Evolutionary conservation across 345 rosid genomes (phyloP).

Genomic region (Eucalyptus urophylla): DNA sequence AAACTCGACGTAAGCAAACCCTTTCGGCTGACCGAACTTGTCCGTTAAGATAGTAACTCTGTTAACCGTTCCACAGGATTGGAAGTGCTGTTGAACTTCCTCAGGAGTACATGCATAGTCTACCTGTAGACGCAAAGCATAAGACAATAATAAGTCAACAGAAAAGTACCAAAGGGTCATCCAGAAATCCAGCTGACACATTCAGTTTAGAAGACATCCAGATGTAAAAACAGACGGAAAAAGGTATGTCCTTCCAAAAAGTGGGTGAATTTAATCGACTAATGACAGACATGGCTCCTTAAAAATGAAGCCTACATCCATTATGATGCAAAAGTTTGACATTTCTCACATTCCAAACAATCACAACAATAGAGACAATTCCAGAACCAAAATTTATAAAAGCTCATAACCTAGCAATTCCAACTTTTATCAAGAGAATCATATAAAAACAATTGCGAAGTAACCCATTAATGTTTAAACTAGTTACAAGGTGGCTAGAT

Average conservation of each 20-base stretch:
- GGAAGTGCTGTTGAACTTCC: constrained; percentile 98
- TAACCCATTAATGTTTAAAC: too few relatives aligned
- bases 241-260: background rate
- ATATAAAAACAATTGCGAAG: too few relatives aligned
- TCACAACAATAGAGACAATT: background rate
- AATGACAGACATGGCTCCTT: background rate
- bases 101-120: constrained; percentile 97
- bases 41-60: constrained; percentile 97
- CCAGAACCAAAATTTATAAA: background rate
- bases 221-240: background rate
- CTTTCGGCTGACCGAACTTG: constrained; percentile 98
- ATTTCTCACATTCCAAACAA: background rate
- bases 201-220: background rate
- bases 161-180: background rate
- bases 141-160: background rate
- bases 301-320: background rate
- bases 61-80: constrained; percentile 96
- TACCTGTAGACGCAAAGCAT: constrained; percentile 33
- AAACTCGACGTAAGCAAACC: constrained; percentile 96
- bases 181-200: background rate
- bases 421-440: background rate
- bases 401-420: background rate
- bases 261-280: background rate
- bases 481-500: background rate
- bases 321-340: background rate